Evolutionary conservation across 495 filamentous ascomycete species (phyloP), one percentile per base, ranked within the genome.

Genomic region (Aspergillus mulundensis): DNA sequence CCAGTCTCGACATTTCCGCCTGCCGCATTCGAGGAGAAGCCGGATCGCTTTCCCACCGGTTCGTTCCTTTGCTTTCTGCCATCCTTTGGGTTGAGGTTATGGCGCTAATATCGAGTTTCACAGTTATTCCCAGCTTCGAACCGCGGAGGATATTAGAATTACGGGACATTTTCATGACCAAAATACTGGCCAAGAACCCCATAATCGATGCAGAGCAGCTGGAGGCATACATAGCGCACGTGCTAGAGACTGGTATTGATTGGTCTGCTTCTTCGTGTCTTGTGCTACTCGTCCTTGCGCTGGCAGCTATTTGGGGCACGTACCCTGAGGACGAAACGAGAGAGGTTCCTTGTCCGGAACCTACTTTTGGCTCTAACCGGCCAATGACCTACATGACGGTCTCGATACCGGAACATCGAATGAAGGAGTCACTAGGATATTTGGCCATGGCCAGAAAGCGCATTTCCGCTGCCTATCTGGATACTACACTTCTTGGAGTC

Each of bases 261-360:
- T 72, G 69, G 70, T 68, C 64, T 15, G 55, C 63, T 6, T 59
- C 68, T 5, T 67, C 70, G 3, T 74, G 69, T 34, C 54, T 74
- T 34, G 59, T 72, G 30, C 54, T 72, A 15, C 61, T 71, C 19
- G 61, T 70, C n/a, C 63, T 71, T 58, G 69, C 69, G 6, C 67
- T 74, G 24, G 70, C 69, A 5, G 66, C 70, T 7, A 67, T 72
- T 23, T 66, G 66, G 59, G 70, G 69, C 15, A 60, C 69, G 43
- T 71, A 71, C 53, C 62, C 62, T 10, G 69, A 71, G 24, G 63
- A 65, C 6, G 66, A 68, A 45, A 61, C 61, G 21, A 60, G 59
- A 16, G 58, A 64, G 53, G 40, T 66, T 24, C 50, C 50, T 15
- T 59, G 56, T 50, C 50, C 57, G 42, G 61, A 58, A 45, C 55